Conservation (phyloP, 805 yeast species). For the Candida insectorum region DNA sequence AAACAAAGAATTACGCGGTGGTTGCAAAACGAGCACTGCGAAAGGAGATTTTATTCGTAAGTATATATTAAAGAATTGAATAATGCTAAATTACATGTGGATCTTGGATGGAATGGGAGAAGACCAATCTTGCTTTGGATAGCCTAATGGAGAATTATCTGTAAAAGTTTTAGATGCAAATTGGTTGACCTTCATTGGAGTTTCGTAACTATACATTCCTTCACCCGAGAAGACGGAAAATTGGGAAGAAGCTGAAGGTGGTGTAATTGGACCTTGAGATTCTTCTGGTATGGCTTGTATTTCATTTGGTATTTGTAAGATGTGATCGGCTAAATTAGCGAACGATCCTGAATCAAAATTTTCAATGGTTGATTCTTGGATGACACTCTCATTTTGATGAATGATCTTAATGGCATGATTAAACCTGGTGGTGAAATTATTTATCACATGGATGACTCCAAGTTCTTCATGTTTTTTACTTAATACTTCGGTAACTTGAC, state of each 20-base stretch:
- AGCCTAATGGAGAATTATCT: not conserved
- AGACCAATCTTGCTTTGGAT: conserved; percentile 2
- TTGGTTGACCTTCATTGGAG: conserved; percentile 2
- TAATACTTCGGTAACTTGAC: conserved; percentile 49
- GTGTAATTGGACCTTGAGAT: conserved; percentile 26
- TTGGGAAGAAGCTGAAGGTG: conserved; percentile 43
- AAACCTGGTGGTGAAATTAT: conserved; percentile 14
- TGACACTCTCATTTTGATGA: conserved; percentile 19
- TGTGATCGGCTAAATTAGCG: conserved; percentile 20
- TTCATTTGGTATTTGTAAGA: conserved; percentile 22
- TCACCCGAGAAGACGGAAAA: conserved; percentile 30
- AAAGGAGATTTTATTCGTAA: too few relatives aligned
- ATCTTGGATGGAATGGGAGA: conserved; percentile 5
- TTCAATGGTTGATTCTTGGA: conserved; percentile 10
- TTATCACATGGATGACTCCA: conserved; percentile 51
- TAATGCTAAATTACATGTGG: not conserved
- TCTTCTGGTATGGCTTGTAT: conserved; percentile 3
- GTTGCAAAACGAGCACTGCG: too few relatives aligned
- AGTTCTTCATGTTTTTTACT: conserved; percentile 47
- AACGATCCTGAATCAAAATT: conserved; percentile 13
- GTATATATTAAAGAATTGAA: too few relatives aligned
- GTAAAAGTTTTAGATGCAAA: not conserved
- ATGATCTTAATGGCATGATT: conserved; percentile 15
- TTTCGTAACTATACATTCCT: conserved; percentile 2
- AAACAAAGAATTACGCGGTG: conserved; percentile 2